A percentile compares a stretch with the other conserved stretches of the same genome.
Evolutionary conservation across 2,329 filamentous ascomycete species (phyloP).

Genomic region (Trichoderma simmonsii): DNA sequence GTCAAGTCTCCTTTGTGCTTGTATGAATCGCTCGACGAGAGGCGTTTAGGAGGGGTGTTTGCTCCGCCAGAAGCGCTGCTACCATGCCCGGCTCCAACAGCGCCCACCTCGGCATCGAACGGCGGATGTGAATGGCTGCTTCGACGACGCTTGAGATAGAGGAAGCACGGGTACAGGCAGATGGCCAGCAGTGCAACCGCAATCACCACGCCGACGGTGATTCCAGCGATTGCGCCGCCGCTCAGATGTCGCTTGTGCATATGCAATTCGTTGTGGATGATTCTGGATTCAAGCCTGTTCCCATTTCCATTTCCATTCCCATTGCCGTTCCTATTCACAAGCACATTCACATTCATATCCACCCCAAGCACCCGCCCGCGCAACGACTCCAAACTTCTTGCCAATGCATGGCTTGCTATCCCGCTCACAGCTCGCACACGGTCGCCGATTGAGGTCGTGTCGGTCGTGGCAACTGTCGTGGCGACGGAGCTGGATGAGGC

Average conservation of each 20-base stretch:
- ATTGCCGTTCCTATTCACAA: background rate
- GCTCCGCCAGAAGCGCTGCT: constrained; percentile 18
- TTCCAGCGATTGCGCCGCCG: constrained; percentile 38
- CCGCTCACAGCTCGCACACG: background rate
- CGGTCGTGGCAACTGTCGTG: background rate
- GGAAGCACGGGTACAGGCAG: constrained; percentile 40
- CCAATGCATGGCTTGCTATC: constrained; percentile 13
- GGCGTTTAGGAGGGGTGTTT: constrained; percentile 28
- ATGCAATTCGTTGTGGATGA: background rate
- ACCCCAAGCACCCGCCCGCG: background rate
- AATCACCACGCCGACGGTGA: constrained; percentile 36
- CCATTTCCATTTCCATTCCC: background rate
- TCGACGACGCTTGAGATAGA: constrained; percentile 33
- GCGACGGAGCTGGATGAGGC: background rate
- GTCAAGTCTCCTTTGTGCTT: constrained; percentile 31
- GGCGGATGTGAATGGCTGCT: constrained; percentile 22
- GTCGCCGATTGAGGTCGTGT: background rate
- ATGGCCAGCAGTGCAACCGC: constrained; percentile 33
- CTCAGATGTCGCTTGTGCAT: constrained; percentile 29
- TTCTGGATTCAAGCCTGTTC: background rate
- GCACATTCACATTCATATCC: background rate
- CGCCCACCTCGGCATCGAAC: constrained; percentile 32
- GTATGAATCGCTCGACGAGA: constrained; percentile 38
- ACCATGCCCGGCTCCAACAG: constrained; percentile 19
- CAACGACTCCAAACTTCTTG: constrained; percentile 22